These are phyloP conservation scores for Cephalotrichum gorgonifer DNA, from an alignment of 2,329 filamentous ascomycete genomes.

Conservation along the genomic window DNA sequence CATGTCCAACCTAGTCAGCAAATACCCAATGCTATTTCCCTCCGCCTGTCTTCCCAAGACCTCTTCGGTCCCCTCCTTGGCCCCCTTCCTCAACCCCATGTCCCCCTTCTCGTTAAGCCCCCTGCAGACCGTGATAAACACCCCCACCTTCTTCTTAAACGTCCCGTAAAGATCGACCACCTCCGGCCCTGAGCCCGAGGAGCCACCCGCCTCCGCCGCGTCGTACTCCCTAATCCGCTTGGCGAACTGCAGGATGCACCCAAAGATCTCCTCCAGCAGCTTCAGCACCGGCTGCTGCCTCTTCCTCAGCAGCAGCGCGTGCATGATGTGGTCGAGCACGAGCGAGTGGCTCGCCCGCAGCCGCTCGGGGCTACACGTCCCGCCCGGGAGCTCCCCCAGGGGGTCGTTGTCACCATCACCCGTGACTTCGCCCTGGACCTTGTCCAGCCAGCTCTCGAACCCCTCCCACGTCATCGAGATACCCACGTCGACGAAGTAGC, in stretches of 20 bases:
- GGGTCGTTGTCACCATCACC: conserved; percentile 23
- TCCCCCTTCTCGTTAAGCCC: conserved; percentile 55
- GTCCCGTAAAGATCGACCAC: conserved; percentile 43
- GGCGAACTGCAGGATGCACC: conserved; percentile 62
- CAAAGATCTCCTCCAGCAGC: conserved; percentile 68
- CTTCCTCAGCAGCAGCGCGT: conserved; percentile 61
- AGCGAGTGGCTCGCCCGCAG: conserved; percentile 62
- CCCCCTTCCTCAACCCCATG: conserved; percentile 23
- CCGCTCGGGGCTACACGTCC: conserved; percentile 50
- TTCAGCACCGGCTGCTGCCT: conserved; percentile 63
- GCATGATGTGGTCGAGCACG: conserved; percentile 65
- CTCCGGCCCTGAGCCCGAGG: conserved; percentile 11
- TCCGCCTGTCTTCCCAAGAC: conserved; percentile 26
- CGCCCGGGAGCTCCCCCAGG: conserved; percentile 31
- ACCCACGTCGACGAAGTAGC: conserved; percentile 73
- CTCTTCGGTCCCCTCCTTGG: conserved; percentile 16
- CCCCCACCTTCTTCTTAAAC: conserved; percentile 61
- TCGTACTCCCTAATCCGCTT: conserved; percentile 28
- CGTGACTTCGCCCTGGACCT: conserved; percentile 47
- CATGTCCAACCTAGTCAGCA: conserved; percentile 63
- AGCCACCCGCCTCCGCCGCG: conserved; percentile 7
- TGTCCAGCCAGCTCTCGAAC: conserved; percentile 57
- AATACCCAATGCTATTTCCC: conserved; percentile 55
- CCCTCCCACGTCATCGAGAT: conserved; percentile 62
- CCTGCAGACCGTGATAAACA: conserved; percentile 65